Percentiles rank a stretch among this genome's conserved stretches.
Evolutionary conservation across 2,329 filamentous ascomycete genomes (phyloP).

Genomic region (Ilyonectria mors-panacis): DNA sequence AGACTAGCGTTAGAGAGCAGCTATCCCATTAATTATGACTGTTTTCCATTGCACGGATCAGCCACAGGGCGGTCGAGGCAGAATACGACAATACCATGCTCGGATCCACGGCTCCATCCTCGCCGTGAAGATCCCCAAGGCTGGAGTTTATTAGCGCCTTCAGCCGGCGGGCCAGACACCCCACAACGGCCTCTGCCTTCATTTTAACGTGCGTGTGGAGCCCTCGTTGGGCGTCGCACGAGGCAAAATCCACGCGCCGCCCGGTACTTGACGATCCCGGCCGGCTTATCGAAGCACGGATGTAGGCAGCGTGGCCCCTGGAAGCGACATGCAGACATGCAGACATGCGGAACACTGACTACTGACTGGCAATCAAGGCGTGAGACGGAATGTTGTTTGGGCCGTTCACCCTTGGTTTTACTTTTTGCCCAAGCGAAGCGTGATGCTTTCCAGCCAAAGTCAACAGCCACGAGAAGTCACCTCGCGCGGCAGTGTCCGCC

Average conservation of each 20-base stretch:
- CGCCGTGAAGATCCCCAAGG: not conserved
- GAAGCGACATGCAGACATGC: not conserved
- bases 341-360: not conserved
- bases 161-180: constrained; percentile 15
- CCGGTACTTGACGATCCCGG: constrained; percentile 16
- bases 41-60: not conserved
- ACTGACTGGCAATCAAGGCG: not conserved
- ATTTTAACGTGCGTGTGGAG: constrained; percentile 10
- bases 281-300: not conserved
- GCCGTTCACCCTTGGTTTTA: constrained; percentile 2
- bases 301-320: not conserved
- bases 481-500: not conserved
- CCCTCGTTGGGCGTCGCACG: constrained; percentile 14
- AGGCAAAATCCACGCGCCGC: constrained; percentile 6
- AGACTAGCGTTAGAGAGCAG: not conserved
- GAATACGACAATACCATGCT: not conserved
- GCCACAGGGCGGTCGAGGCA: not conserved
- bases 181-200: constrained; percentile 14
- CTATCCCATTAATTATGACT: too few species aligned
- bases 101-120: too few species aligned
- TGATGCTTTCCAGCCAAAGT: not conserved
- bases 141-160: constrained; percentile 20
- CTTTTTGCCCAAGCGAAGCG: not conserved
- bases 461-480: constrained; percentile 2
- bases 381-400: constrained; percentile 22